Percentiles rank a stretch among this genome's conserved stretches.
Evolutionary conservation across 306 rosid species (phyloP).

Genomic region (Quercus alba): DNA sequence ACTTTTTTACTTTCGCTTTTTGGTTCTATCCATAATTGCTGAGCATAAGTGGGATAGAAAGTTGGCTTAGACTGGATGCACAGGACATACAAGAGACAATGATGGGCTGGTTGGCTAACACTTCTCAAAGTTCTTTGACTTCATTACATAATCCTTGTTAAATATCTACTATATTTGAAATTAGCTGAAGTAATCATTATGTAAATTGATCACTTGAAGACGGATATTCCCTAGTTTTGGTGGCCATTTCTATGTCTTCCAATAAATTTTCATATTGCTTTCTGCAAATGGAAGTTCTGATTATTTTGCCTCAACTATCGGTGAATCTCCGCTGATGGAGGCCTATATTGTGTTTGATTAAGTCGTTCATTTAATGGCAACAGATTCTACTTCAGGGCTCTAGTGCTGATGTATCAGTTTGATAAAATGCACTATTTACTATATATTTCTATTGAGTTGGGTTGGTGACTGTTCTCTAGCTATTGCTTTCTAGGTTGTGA

Average conservation of each 20-base stretch:
- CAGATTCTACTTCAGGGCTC: background rate
- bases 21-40: background rate
- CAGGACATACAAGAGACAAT: background rate
- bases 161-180: background rate
- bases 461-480: constrained; percentile 7
- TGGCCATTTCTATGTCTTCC: background rate
- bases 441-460: background rate
- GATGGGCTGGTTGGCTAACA: background rate
- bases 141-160: background rate
- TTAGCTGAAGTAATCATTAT: background rate
- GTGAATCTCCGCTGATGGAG: background rate
- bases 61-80: background rate
- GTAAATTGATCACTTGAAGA: background rate
- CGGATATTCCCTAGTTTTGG: background rate
- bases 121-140: background rate
- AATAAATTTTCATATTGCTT: background rate
- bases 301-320: background rate
- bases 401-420: background rate
- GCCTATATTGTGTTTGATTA: background rate
- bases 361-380: background rate
- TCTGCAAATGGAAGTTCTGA: background rate
- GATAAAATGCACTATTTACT: background rate
- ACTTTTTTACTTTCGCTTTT: background rate
- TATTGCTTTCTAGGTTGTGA: constrained; percentile 69
- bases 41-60: background rate